Evolutionary conservation across 2,329 filamentous ascomycete species (phyloP), one percentile per base, ranked within the genome.

Genomic region (Pyrenophora graminea): DNA sequence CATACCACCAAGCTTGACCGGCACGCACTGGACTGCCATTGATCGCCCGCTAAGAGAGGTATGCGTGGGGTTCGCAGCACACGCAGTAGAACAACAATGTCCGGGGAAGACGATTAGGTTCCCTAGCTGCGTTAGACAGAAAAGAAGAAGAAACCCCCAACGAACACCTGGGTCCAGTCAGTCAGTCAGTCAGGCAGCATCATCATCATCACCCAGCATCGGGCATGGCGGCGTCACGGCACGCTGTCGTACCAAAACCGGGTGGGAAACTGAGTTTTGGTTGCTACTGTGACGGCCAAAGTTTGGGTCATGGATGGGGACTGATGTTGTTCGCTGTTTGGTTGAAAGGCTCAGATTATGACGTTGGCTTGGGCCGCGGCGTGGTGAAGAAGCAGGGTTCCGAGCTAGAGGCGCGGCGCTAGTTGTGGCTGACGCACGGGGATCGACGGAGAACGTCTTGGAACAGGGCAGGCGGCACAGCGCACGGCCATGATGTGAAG

Each of bases 391-490:
- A 51, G 43, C 43, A 51, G 49, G 49, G 44, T 23, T 43, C 45
- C 31, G 25, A 8, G n/a, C 25, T 34, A 25, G 41, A 25, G 18
- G 43, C 47, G 45, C 47, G 45, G 43, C 15, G 27, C 27, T 30
- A 30, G 27, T 19, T 47, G 49, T 37, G 30, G 33, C 39, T 33
- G 36, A 48, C 32, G 45, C 45, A 49, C 39, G 40, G 33, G 12
- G 50, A 53, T 53, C 50, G 44, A 31, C 49, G 46, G 3, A 21
- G 27, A 39, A 37, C 23, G 38, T 39, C 34, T 39, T 32, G 39
- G 17, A 49, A 53, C 45, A 40, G 34, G 49, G 44, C 45, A 52
- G 45, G 33, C 36, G 45, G 33, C 36, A 48, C 45, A 32, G 42
- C 48, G 31, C 13, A 7, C 6, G 23, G 27, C 18, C 15, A 17